Conservation (phyloP, 2,329 filamentous ascomycete genomes). For the Cercospora sp. region DNA sequence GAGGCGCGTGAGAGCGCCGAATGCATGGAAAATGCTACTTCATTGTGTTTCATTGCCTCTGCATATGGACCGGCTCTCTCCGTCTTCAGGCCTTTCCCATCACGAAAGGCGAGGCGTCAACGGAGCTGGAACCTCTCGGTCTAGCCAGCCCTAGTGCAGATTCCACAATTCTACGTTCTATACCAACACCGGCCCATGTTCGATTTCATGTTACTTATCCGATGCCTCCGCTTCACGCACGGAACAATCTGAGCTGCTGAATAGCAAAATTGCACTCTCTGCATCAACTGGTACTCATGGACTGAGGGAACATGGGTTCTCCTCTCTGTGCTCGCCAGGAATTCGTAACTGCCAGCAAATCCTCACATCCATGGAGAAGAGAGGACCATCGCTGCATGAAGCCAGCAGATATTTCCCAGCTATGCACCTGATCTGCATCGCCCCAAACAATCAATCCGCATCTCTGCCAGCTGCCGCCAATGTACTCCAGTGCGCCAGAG, state of each 20-base stretch:
- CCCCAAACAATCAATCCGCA: constrained; percentile 44
- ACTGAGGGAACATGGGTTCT: constrained; percentile 30
- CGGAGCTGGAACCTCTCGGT: background rate
- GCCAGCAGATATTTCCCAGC: constrained; percentile 48
- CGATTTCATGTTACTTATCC: background rate
- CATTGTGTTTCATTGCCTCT: background rate
- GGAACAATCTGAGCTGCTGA: background rate
- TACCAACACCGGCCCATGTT: background rate
- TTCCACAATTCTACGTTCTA: background rate
- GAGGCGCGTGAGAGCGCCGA: background rate
- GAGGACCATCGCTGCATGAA: constrained; percentile 46
- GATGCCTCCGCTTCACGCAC: background rate
- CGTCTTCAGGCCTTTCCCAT: background rate
- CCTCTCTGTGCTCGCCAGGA: constrained; percentile 42
- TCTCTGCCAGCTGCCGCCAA: constrained; percentile 31
- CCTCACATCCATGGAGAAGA: constrained; percentile 44
- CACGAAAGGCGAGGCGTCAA: background rate
- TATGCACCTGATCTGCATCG: constrained; percentile 43
- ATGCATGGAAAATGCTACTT: background rate
- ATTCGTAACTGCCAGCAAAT: constrained; percentile 45
- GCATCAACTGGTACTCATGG: background rate
- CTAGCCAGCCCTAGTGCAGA: background rate
- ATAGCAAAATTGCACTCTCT: background rate
- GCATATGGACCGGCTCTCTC: background rate
- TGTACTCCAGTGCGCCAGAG: constrained; percentile 32